Base-by-base conservation (phyloP, 257 asterid species). In the Henckelia pumila region DNA sequence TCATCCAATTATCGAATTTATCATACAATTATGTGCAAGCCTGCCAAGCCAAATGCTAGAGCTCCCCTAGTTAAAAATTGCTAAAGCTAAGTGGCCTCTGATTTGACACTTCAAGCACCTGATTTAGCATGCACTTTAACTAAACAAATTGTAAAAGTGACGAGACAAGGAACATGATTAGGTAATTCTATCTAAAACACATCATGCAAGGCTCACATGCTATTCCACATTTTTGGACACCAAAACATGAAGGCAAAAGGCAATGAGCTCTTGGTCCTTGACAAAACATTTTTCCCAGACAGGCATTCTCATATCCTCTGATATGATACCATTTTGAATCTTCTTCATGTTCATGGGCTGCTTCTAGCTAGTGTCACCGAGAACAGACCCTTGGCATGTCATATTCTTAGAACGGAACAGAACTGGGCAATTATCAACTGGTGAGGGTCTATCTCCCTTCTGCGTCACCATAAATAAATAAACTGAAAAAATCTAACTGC, bases 371-470 rank as follows among this genome's bases (percentile, higher is more conserved):
- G 58, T 35, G 20, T 35, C 20, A 19, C 52, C 33, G 47, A 58
- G 24, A 59, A 30, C 47, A 0, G 44, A 59, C 47, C 44, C 64
- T 59, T 29, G 9, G 62, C 59, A 63, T 24, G 37, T 61, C 58
- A 17, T 37, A 30, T 56, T n/a, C 25, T 22, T 61, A 60, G 55
- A 47, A 17, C 7, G 24, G 35, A 37, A 52, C 19, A 35, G 20
- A 30, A 26, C 24, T 7, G 29, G 44, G 73, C 73, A 55, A 19
- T 50, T 64, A 55, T 55, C 59, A 20, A 61, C 26, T 16, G 26
- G 20, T 35, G n/a, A 30, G 16, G 57, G 40, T 62, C 6, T 23
- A 1, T n/a, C 64, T 23, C 56, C 3, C 33, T 71, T 62, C 21
- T 24, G 61, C 24, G 2, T 55, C 17, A 24, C 58, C 14, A 35